These are phyloP conservation scores for Agaricus subrufescens DNA, from an alignment of 768 basidiomycete genomes.

Conservation along the genomic window DNA sequence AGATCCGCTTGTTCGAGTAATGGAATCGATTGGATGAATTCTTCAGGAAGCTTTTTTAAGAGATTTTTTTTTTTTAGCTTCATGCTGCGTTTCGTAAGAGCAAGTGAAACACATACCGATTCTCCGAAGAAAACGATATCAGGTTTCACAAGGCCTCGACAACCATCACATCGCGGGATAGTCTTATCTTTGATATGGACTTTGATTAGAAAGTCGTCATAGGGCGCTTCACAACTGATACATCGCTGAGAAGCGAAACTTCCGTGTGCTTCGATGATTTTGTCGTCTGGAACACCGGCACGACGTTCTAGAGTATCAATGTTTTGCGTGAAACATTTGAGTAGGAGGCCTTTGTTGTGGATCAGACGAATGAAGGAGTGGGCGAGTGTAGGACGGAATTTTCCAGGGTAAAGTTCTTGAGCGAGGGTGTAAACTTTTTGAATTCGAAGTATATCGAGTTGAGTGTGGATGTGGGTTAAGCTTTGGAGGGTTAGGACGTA, in stretches of 20 bases:
- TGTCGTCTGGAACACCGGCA: constrained; percentile 68
- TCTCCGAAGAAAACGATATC: constrained; percentile 95
- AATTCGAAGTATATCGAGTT: not conserved
- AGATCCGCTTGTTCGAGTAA: constrained; percentile 69
- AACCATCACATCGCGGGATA: constrained; percentile 63
- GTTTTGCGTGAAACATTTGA: constrained; percentile 85
- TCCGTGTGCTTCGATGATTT: constrained; percentile 93
- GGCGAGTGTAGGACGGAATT: constrained; percentile 80
- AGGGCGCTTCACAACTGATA: constrained; percentile 61
- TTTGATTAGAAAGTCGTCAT: constrained; percentile 66
- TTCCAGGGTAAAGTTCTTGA: constrained; percentile 88
- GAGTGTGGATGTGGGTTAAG: not conserved
- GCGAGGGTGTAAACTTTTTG: constrained; percentile 82
- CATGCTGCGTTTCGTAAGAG: not conserved
- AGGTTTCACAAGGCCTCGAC: constrained; percentile 81
- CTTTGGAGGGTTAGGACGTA: constrained; percentile 27
- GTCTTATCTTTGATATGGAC: constrained; percentile 52
- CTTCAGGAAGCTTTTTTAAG: constrained; percentile 58
- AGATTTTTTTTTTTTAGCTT: too few relatives aligned
- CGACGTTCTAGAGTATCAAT: constrained; percentile 89
- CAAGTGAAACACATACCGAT: constrained; percentile 37
- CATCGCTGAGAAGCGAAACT: constrained; percentile 89
- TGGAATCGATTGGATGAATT: constrained; percentile 56
- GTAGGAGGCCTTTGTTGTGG: constrained; percentile 60
- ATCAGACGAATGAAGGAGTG: constrained; percentile 90